phyloP scores from a whole-genome alignment of 192 early-diverging fungal genomes.

The Coemansia aciculifera region DNA sequence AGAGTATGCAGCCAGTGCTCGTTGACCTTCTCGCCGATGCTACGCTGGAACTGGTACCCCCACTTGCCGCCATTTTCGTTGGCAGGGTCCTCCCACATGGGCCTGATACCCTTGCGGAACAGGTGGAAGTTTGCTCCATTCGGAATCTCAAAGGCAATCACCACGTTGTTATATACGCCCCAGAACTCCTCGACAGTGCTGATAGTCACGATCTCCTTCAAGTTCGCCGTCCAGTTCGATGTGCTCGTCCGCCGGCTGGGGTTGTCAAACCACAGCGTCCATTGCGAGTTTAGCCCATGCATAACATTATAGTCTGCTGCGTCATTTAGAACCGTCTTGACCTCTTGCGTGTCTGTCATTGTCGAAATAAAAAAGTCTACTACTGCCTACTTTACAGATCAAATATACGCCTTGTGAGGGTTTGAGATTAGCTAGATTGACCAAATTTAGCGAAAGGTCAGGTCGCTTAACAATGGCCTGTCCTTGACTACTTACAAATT shows the following conservation, averaged over 20 bases:
- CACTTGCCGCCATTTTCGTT: conserved; percentile 94
- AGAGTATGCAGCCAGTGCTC: conserved; percentile 84
- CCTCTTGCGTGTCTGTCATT: conserved; percentile 39
- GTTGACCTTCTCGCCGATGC: conserved; percentile 75
- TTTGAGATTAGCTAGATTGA: conserved; percentile 1
- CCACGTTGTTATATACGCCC: conserved; percentile 91
- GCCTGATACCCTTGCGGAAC: conserved; percentile 89
- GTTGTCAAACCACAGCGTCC: conserved; percentile 96
- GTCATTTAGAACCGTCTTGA: conserved; percentile 62
- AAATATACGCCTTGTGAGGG: neutral
- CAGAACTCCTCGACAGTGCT: conserved; percentile 96
- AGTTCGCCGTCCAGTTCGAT: conserved; percentile 76
- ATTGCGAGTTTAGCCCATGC: conserved; percentile 83
- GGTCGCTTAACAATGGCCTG: neutral
- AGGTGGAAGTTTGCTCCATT: conserved; percentile 89
- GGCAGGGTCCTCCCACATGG: conserved; percentile 91
- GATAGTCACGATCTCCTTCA: conserved; percentile 91
- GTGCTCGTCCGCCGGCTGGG: conserved; percentile 75
- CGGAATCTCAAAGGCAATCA: conserved; percentile 69
- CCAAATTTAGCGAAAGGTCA: neutral
- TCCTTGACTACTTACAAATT: conserved; percentile 12
- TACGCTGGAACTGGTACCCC: conserved; percentile 73
- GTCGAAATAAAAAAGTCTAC: neutral
- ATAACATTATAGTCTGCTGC: conserved; percentile 76
- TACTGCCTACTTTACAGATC: neutral